A percentile compares a stretch with the other conserved stretches of the same genome.
phyloP scores from a whole-genome alignment of 192 early-diverging fungal genomes.

The Podila minutissima region DNA sequence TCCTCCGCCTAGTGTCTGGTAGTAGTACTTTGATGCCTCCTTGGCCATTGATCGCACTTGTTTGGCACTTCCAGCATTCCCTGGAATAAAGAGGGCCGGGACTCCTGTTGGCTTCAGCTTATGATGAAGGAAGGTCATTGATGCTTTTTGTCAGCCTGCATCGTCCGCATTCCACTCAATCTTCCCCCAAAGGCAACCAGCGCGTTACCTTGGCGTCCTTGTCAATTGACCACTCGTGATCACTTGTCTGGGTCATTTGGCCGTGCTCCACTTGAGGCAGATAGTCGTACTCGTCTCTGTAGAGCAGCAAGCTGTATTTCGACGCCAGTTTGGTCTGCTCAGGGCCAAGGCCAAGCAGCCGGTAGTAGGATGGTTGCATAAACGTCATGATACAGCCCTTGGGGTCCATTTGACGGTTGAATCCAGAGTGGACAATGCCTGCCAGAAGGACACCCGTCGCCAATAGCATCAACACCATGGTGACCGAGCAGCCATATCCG shows the following conservation, averaged over 20 bases:
- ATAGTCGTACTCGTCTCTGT: conserved; percentile 66
- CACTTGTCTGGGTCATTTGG: conserved; percentile 9
- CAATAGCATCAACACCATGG: conserved; percentile 2
- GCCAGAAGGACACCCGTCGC: conserved; percentile 16
- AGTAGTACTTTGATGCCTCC: conserved; percentile 69
- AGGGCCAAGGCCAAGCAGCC: conserved; percentile 58
- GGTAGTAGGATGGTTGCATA: conserved; percentile 64
- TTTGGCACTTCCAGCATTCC: conserved; percentile 92
- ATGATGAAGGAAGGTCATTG: neutral
- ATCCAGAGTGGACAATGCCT: conserved; percentile 70
- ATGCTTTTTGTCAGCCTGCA: neutral
- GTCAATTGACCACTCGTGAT: conserved; percentile 13
- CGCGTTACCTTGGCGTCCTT: conserved; percentile 23
- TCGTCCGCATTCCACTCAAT: neutral
- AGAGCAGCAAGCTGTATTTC: conserved; percentile 83
- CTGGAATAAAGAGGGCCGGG: conserved; percentile 94
- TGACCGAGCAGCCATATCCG: no score
- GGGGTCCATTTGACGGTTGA: conserved; percentile 69
- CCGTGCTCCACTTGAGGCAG: conserved; percentile 23
- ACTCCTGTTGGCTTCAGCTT: conserved; percentile 67
- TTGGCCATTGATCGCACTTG: conserved; percentile 89
- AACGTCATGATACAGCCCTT: conserved; percentile 62
- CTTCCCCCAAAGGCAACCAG: neutral
- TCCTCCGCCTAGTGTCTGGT: conserved; percentile 47
- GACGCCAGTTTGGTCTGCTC: conserved; percentile 67